Evolutionary conservation across 2,329 filamentous ascomycete species (phyloP), one percentile per base, ranked within the genome.

Genomic region (Venturia aucupariae): DNA sequence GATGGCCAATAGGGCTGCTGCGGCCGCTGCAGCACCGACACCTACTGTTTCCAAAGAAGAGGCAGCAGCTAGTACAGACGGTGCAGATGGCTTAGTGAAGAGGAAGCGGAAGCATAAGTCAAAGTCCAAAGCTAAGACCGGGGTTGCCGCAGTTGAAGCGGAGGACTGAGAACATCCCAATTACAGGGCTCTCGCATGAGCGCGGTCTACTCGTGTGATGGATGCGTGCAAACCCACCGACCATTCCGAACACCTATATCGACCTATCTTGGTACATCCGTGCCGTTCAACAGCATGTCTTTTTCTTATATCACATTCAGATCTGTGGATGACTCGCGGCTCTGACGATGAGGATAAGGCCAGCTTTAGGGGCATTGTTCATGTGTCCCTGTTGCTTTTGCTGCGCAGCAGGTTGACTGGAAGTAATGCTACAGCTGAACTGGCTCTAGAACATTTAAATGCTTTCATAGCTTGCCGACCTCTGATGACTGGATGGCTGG

Each of bases 31-130:
- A 22, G 46, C 46, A 13, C 46, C 46, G 15, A 27, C 46, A 35
- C 51, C 51, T 55, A 24, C 5, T 10, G 51, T 15, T 19, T 27
- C 24, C 51, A 22, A 32, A 4, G 19, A 55, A 11, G 51, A 32
- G 22, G 48, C 10, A 5, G 15, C 7, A 35, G 41, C 54, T 13
- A 15, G 22, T 11, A 24, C 10, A 27, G 11, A 48, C 22, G 46
- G 22, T 13, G 60, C 41, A 32, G 60, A 54, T 63, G 60, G 13
- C 8, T 17, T n/a, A 57, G 61, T 51, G 17, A 64, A 65, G 64
- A 65, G 48, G 62, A 72, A 71, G 67, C 74, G 70, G 66, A 77
- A 74, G 71, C 73, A 71, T 70, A 77, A 70, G 69, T 72, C 71
- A 66, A 78, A 73, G 70, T 72, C 72, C 69, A 78, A 73, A 71